Base-by-base conservation (phyloP, 2,329 filamentous ascomycete species). In the Aotearoamyces nothofagi region DNA sequence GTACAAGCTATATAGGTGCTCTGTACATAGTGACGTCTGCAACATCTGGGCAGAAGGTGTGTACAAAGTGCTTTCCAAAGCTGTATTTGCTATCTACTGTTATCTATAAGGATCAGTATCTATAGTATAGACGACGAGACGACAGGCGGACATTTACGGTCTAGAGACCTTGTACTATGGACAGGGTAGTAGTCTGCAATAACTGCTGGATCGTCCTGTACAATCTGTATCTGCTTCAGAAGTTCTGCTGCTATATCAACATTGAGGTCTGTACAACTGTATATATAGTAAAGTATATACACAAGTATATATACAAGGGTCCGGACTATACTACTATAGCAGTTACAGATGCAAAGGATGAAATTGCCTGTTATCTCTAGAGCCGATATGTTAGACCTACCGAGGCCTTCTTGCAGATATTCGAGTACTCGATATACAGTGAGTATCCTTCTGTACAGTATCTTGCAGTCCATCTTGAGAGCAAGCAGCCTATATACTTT, bases 221-320 rank as follows among this genome's bases (percentile, higher is more conserved):
- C 15, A 35, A 35, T 26, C 26, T 16, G 3, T 33, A 33, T 23
- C 15, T 35, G n/a, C 23, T 27, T 9, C 15, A 19, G 26, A 32
- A 30, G 13, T 35, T 30, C 19, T 13, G 27, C 9, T 27, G 6
- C 5, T 17, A 33, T 27, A 30, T 36, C 13, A 33, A 36, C 19
- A 22, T 37, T 3, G 33, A 37, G 26, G 19, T 37, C 3, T 37
- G 33, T 15, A 23, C 27, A 2, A 24, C 19, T 4, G 17, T 37
- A 8, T 5, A 30, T 12, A 30, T 30, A 2, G 17, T 37, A 5
- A 37, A 37, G 23, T 37, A 37, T 30, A 35, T 37, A 2, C 14
- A 35, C 16, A 37, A 37, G 24, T 37, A 37, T 23, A 22, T 37
- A 3, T 38, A 38, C 26, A 38, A 38, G 24, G 19, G 30, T 5